Conservation (phyloP, 164 flowering plant species). For the Liriodendron chinense region DNA sequence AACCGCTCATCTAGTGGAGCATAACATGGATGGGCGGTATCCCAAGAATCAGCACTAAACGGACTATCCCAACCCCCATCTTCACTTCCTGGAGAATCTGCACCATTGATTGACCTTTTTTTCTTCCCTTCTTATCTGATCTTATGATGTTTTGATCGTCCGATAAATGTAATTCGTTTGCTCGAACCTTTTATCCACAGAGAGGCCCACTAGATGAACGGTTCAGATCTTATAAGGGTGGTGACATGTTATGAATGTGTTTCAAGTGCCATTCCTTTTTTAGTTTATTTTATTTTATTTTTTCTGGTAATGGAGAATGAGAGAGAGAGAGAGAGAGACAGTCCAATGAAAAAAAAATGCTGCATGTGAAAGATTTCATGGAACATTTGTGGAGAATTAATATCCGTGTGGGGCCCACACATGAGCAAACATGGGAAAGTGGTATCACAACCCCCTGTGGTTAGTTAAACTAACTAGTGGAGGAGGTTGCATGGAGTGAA, state of each 20-base stretch:
- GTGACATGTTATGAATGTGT: background rate
- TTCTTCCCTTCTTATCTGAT: background rate
- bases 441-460: background rate
- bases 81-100: background rate
- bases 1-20: background rate
- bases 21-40: background rate
- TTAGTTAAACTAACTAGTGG: background rate
- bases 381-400: background rate
- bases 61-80: background rate
- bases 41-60: too few relatives aligned
- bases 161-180: background rate
- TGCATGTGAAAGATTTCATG: background rate
- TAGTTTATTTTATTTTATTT: too few relatives aligned
- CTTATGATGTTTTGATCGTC: background rate
- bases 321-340: background rate
- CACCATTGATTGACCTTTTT: background rate
- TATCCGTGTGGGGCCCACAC: slow-evolving; percentile 13
- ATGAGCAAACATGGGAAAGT: background rate
- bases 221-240: background rate
- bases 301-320: background rate
- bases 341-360: background rate
- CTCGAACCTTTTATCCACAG: background rate
- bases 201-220: background rate
- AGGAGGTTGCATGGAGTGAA: background rate
- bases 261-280: background rate